Conservation (phyloP, 2,329 filamentous ascomycete genomes). For the Zymoseptoria crescenta region DNA sequence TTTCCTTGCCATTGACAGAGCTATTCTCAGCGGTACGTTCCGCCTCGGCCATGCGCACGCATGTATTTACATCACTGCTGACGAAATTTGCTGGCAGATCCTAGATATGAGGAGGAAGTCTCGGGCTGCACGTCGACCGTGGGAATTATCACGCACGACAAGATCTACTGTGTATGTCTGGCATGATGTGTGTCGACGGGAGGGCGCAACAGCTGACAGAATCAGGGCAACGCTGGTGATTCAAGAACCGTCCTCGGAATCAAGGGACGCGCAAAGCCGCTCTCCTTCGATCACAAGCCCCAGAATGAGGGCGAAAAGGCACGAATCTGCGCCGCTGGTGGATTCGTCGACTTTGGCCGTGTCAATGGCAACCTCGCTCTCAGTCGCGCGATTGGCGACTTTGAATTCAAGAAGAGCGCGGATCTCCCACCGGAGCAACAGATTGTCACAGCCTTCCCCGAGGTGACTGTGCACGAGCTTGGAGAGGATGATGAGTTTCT, state of each 20-base stretch:
- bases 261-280: slow-evolving; percentile 91
- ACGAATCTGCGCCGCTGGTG: slow-evolving; percentile 88
- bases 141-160: slow-evolving; percentile 77
- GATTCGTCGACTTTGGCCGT: slow-evolving; percentile 96
- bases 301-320: slow-evolving; percentile 98
- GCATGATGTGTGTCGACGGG: background rate
- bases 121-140: slow-evolving; percentile 96
- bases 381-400: slow-evolving; percentile 95
- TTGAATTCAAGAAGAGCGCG: slow-evolving; percentile 99
- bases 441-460: slow-evolving; percentile 94
- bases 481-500: slow-evolving; percentile 92
- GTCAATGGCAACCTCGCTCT: slow-evolving; percentile 97
- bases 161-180: slow-evolving; percentile 83
- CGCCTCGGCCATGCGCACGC: background rate
- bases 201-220: slow-evolving; percentile 10
- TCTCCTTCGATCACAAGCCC: slow-evolving; percentile 99
- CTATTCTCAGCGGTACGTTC: slow-evolving; percentile 80
- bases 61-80: slow-evolving; percentile 12
- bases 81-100: slow-evolving; percentile 53
- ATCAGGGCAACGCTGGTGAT: slow-evolving; percentile 90
- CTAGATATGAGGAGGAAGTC: slow-evolving; percentile 94
- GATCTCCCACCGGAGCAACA: slow-evolving; percentile 96
- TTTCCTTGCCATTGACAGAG: slow-evolving; percentile 90
- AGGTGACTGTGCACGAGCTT: slow-evolving; percentile 85
- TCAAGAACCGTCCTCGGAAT: slow-evolving; percentile 91